phyloP scores from a whole-genome alignment of 2,329 filamentous ascomycete species.

The Colletotrichum chlorophyti region DNA sequence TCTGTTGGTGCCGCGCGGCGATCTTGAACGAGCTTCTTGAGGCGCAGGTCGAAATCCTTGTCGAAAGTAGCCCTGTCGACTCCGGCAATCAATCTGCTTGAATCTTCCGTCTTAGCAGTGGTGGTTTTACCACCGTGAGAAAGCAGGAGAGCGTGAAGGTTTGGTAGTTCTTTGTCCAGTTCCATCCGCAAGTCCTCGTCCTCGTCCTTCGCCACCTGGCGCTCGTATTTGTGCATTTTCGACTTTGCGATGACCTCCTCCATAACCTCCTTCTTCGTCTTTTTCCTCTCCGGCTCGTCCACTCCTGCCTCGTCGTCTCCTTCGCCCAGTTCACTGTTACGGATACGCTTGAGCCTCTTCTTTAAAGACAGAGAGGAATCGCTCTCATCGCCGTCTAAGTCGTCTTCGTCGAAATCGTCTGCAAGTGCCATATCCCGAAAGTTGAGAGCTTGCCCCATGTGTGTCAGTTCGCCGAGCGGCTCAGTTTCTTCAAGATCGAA shows the following conservation, averaged over 20 bases:
- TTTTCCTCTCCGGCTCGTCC: constrained; percentile 79
- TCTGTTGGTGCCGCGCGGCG: constrained; percentile 85
- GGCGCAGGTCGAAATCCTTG: constrained; percentile 84
- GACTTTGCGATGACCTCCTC: constrained; percentile 98
- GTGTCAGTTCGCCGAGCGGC: constrained; percentile 74
- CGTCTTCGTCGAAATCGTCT: constrained; percentile 84
- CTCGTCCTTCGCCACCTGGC: constrained; percentile 90
- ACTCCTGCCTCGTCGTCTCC: constrained; percentile 57
- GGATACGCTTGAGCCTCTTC: constrained; percentile 63
- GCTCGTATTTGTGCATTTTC: constrained; percentile 92
- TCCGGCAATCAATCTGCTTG: constrained; percentile 45
- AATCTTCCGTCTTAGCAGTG: constrained; percentile 33
- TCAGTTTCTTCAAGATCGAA: constrained; percentile 91
- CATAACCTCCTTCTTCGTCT: constrained; percentile 96
- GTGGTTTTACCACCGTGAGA: constrained; percentile 48
- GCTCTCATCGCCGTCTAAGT: constrained; percentile 67
- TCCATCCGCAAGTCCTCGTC: constrained; percentile 87
- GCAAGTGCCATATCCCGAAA: constrained; percentile 53
- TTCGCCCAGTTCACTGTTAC: constrained; percentile 48
- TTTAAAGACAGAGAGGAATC: constrained; percentile 61
- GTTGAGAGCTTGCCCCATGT: constrained; percentile 77
- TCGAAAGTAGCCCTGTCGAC: constrained; percentile 75
- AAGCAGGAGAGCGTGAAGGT: constrained; percentile 76
- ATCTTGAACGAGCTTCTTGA: constrained; percentile 85
- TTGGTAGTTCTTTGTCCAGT: constrained; percentile 82